These are phyloP conservation scores for Microascus cirrosus DNA, from an alignment of 2,329 filamentous ascomycete species.

Conservation along the genomic window DNA sequence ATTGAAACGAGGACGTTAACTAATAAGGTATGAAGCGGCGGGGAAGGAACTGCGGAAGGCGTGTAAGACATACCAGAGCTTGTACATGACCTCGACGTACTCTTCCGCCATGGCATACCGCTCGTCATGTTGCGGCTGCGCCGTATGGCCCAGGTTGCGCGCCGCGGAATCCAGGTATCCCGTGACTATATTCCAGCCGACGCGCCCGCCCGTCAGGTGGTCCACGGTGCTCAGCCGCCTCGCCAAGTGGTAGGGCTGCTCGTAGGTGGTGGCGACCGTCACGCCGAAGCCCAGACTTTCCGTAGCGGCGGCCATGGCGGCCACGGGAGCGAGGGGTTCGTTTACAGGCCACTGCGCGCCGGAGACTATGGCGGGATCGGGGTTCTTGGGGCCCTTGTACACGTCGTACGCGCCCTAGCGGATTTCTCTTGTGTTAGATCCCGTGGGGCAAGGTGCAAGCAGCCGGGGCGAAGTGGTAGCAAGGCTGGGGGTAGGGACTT, in stretches of 20 bases:
- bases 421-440: neutral
- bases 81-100: constrained; percentile 48
- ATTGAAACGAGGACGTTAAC: neutral
- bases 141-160: constrained; percentile 44
- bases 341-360: constrained; percentile 65
- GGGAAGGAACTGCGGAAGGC: neutral
- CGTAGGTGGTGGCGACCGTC: constrained; percentile 57
- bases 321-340: constrained; percentile 48
- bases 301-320: constrained; percentile 58
- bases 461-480: neutral
- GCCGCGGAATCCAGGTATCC: constrained; percentile 58
- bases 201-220: constrained; percentile 50
- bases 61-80: constrained; percentile 39
- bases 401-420: constrained; percentile 55
- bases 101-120: constrained; percentile 50
- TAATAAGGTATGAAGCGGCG: neutral
- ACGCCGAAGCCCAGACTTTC: constrained; percentile 58
- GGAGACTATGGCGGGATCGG: constrained; percentile 44
- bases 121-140: constrained; percentile 38
- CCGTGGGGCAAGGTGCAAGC: neutral
- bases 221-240: constrained; percentile 55
- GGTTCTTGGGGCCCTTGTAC: constrained; percentile 47
- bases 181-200: constrained; percentile 46
- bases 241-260: constrained; percentile 57
- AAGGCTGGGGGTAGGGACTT: neutral